Conservation (phyloP, 768 basidiomycete genomes). For the Boletales sp. region DNA sequence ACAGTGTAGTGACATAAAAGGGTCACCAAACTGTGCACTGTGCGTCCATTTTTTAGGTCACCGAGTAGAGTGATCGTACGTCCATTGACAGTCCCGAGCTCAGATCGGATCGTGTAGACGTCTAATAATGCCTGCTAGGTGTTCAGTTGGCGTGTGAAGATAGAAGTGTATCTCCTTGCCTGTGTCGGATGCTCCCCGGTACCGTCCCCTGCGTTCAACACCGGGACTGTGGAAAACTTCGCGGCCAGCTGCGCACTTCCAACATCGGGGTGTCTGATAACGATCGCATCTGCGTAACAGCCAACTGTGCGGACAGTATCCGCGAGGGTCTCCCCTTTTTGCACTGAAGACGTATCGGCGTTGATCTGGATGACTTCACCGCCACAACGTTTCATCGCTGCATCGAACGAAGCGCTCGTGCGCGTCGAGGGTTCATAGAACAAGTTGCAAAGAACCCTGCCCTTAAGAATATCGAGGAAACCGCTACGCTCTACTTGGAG, state of each 20-base stretch:
- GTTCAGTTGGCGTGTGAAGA: constrained; percentile 1
- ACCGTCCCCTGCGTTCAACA: constrained; percentile 97
- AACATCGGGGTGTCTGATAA: constrained; percentile 90
- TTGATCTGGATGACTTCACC: constrained; percentile 89
- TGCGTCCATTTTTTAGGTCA: constrained; percentile 96
- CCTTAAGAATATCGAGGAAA: constrained; percentile 82
- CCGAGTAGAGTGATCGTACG: constrained; percentile 90
- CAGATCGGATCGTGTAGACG: constrained; percentile 94
- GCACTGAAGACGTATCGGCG: constrained; percentile 79
- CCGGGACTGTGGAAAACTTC: constrained; percentile 91
- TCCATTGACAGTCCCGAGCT: constrained; percentile 96
- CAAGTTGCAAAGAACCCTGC: constrained; percentile 84
- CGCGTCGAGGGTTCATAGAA: constrained; percentile 98
- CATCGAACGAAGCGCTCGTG: constrained; percentile 94
- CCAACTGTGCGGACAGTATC: constrained; percentile 94
- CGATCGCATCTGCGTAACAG: constrained; percentile 93
- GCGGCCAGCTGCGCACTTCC: constrained; percentile 96
- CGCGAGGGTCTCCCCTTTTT: constrained; percentile 89
- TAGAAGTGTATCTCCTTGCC: constrained; percentile 39
- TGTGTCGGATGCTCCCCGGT: constrained; percentile 97
- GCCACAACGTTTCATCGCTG: constrained; percentile 98
- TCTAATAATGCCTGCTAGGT: constrained; percentile 68
- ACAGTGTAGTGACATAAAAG: constrained; percentile 90
- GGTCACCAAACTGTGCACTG: constrained; percentile 93
- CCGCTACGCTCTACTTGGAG: constrained; percentile 92